Percentiles rank a stretch among this genome's conserved stretches.
phyloP scores from a whole-genome alignment of 2,329 filamentous ascomycete genomes.

The Xylogone sp. region DNA sequence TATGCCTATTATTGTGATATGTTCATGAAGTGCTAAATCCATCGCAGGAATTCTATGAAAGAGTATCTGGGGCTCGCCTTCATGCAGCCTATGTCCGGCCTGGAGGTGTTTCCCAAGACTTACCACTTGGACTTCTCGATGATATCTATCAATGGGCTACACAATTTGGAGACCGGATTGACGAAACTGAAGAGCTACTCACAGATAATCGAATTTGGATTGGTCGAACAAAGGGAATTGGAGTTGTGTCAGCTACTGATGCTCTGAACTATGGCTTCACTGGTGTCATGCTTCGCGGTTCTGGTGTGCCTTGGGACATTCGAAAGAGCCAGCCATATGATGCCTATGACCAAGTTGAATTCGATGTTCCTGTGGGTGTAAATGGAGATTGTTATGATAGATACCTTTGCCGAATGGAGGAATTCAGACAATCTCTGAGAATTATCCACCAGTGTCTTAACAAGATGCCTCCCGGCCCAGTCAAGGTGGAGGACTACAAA shows the following conservation, averaged over 20 bases:
- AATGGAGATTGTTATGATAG: constrained; percentile 99
- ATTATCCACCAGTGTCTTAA: constrained; percentile 99
- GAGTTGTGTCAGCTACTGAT: constrained; percentile 85
- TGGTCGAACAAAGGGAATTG: constrained; percentile 83
- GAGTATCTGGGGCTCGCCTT: constrained; percentile 94
- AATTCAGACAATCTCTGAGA: constrained; percentile 95
- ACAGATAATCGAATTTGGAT: constrained; percentile 99
- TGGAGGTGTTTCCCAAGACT: constrained; percentile 92
- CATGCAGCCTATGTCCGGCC: constrained; percentile 97
- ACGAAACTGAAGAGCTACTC: constrained; percentile 97
- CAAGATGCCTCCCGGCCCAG: constrained; percentile 93
- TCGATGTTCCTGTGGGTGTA: constrained; percentile 92
- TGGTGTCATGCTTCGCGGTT: constrained; percentile 96
- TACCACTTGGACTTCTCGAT: constrained; percentile 89
- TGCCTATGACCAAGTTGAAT: constrained; percentile 96
- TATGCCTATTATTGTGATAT: constrained; percentile 11
- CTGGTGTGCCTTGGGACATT: constrained; percentile 92
- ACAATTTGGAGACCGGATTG: constrained; percentile 96
- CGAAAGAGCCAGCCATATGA: constrained; percentile 97
- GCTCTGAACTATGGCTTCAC: constrained; percentile 97
- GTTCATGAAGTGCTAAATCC: constrained; percentile 15
- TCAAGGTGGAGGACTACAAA: constrained; percentile 99
- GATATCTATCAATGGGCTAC: constrained; percentile 99
- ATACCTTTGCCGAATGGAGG: constrained; percentile 98
- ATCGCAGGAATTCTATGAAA: constrained; percentile 94